Conservation (phyloP, 2,329 filamentous ascomycete species). For the Aureobasidium sp. region DNA sequence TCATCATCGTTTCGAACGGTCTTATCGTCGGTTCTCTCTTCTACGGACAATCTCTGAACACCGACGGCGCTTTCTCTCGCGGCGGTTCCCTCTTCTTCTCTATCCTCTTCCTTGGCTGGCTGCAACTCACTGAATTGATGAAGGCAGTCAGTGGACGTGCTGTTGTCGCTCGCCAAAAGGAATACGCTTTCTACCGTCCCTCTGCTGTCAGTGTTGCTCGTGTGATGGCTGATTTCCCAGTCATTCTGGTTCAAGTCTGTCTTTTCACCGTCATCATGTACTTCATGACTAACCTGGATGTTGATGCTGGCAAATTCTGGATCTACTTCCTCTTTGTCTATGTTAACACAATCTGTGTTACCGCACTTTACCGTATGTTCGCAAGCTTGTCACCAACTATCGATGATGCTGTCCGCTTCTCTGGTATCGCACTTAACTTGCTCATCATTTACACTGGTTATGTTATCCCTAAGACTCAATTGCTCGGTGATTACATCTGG, state of each 20-base stretch:
- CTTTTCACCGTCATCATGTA: conserved; percentile 57
- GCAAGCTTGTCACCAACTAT: conserved; percentile 56
- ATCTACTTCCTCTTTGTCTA: conserved; percentile 59
- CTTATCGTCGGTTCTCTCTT: conserved; percentile 75
- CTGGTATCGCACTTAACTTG: conserved; percentile 53
- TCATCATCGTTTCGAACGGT: conserved; percentile 66
- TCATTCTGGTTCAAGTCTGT: conserved; percentile 50
- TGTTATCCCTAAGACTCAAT: conserved; percentile 55
- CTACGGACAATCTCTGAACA: conserved; percentile 55
- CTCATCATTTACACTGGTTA: conserved; percentile 58
- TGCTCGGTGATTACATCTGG: conserved; percentile 54
- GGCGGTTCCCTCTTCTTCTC: conserved; percentile 59
- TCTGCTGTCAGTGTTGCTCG: conserved; percentile 55
- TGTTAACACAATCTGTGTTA: conserved; percentile 52
- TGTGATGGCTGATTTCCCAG: conserved; percentile 54
- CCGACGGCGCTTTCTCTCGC: conserved; percentile 53
- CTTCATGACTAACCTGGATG: conserved; percentile 53
- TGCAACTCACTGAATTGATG: conserved; percentile 71
- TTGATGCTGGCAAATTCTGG: conserved; percentile 55
- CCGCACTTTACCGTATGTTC: conserved; percentile 58
- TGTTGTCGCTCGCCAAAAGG: conserved; percentile 59
- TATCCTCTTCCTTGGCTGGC: conserved; percentile 57
- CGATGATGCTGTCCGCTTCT: conserved; percentile 58
- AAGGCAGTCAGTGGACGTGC: conserved; percentile 63
- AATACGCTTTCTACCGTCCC: conserved; percentile 63